Conservation (phyloP, 768 basidiomycete genomes). For the Auricularia sp. region DNA sequence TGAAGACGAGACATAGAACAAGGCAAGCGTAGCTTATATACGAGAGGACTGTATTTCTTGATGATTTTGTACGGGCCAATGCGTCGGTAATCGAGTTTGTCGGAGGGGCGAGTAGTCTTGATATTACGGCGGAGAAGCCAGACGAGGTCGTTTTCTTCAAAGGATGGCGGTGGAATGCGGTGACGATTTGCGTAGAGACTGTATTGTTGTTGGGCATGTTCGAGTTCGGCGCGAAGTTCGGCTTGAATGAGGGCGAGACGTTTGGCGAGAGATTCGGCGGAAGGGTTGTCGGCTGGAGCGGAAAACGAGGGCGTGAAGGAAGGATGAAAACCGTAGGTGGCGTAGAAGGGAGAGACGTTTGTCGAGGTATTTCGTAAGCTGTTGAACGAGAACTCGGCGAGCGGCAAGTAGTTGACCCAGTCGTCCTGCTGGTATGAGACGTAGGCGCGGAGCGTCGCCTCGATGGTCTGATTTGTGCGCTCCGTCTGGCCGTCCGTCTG, state of each 20-base stretch:
- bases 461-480: conserved; percentile 27
- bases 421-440: conserved; percentile 31
- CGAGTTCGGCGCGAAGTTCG: conserved; percentile 24
- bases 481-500: conserved; percentile 32
- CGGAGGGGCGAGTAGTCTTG: conserved; percentile 28
- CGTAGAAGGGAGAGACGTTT: conserved; percentile 27
- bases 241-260: conserved; percentile 13
- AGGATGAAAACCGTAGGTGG: conserved; percentile 23
- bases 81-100: conserved; percentile 27
- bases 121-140: conserved; percentile 31
- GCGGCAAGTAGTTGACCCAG: conserved; percentile 29
- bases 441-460: conserved; percentile 28
- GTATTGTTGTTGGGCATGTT: conserved; percentile 20
- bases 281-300: conserved; percentile 9
- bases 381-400: conserved; percentile 35
- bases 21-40: conserved; percentile 2
- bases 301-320: background rate
- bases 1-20: conserved; percentile 5
- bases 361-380: conserved; percentile 25
- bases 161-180: conserved; percentile 17
- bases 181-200: conserved; percentile 20
- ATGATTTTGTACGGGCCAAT: conserved; percentile 19
- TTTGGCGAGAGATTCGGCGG: conserved; percentile 20
- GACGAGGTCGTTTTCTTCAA: conserved; percentile 25
- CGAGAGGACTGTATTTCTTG: background rate